phyloP scores from a whole-genome alignment of 345 rosid species.

The Dipteronia sinensis region DNA sequence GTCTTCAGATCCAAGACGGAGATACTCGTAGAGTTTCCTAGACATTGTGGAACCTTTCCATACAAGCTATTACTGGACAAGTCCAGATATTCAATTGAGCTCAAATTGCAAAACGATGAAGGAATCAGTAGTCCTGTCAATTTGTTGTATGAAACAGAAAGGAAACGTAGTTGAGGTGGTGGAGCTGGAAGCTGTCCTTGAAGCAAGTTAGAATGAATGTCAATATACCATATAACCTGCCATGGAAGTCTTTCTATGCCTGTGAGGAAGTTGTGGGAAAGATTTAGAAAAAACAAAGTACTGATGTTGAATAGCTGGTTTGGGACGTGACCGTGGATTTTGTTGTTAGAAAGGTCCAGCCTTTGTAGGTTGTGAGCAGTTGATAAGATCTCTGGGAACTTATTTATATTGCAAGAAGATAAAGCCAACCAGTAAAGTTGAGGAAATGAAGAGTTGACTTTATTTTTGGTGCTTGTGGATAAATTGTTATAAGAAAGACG shows the following conservation, averaged over 20 bases:
- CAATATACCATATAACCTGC: background rate
- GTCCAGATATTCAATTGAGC: background rate
- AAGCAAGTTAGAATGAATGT: conserved; percentile 1
- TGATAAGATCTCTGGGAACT: conserved; percentile 8
- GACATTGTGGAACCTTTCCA: background rate
- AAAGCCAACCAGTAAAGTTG: background rate
- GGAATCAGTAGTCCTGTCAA: conserved; percentile 6
- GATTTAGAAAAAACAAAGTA: background rate
- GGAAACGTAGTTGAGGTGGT: background rate
- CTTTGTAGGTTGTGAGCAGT: background rate
- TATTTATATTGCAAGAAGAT: conserved; percentile 1
- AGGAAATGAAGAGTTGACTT: background rate
- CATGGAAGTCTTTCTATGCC: background rate
- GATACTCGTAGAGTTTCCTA: background rate
- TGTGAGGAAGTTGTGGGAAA: conserved; percentile 6
- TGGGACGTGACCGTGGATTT: conserved; percentile 9
- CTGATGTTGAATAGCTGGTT: background rate
- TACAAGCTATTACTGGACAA: conserved; percentile 13
- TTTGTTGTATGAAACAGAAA: background rate
- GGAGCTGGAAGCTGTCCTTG: background rate
- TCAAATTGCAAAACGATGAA: background rate
- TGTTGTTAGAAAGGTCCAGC: background rate
- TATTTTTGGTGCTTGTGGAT: background rate
- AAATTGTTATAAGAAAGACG: conserved; percentile 6
- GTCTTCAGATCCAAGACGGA: background rate